Base-by-base conservation (phyloP, 2,329 filamentous ascomycete species). In the Fusarium metavorans region DNA sequence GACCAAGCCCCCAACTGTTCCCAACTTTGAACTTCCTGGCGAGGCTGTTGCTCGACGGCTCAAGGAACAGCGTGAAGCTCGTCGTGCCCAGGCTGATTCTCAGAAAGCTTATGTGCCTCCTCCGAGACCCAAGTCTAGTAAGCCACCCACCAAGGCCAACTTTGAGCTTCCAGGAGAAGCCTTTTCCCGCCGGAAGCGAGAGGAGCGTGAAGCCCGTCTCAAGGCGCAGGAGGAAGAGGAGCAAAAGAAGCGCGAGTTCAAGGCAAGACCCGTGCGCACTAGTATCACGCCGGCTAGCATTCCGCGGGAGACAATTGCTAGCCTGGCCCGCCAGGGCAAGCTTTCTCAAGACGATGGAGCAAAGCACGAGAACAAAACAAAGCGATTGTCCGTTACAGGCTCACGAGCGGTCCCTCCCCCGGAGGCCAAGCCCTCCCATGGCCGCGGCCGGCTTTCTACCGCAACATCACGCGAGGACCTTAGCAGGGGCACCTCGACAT, bases 81-180 rank as follows among this genome's bases (percentile, higher is more conserved):
- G 90, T 32, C 80, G 83, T 66, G 81, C 84, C 37, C 81, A 83
- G 59, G 80, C 81, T 45, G 81, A 82, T 32, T 76, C 82, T 67
- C 79, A 77, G 66, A 82, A 81, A 67, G 74, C 80, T 57, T 77
- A 79, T 43, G 79, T 84, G 41, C 81, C 85, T 62, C 82, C 86
- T 4, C 82, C 84, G 66, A 85, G 87, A 68, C 81, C 85, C 59
- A 89, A 86, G 77, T 88, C 87, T 23, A 84, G 81, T 56, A 91
- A 87, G 75, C 81, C 84, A n/a, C 85, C 87, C 20, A 88, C 88
- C 1, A 86, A 86, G 27, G 85, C 91, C 13, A 86, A 82, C 7
- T 92, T 92, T 81, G 90, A 92, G 81, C 84, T 93, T 50, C 90
- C 91, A 0, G 90, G 91, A 10, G 91, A 92, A 76, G 88, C 88